Conservation (phyloP, 805 yeast species). For the Zygotorulaspora chibaensis region DNA sequence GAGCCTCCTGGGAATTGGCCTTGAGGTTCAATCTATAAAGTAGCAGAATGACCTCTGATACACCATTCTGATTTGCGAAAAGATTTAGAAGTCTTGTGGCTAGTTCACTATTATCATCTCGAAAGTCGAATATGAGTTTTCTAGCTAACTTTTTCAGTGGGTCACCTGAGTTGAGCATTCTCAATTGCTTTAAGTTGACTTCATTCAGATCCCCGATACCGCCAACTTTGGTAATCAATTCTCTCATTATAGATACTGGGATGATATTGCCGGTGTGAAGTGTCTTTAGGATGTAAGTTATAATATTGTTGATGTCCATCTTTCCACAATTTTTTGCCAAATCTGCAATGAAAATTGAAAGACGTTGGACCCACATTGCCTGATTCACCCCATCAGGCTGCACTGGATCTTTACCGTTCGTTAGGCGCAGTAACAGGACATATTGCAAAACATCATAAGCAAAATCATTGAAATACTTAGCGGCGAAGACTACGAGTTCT, state of each 20-base stretch:
- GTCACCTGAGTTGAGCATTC: conserved; percentile 59
- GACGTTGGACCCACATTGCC: conserved; percentile 79
- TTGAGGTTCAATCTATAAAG: conserved; percentile 46
- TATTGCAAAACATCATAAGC: conserved; percentile 84
- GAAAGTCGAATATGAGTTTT: conserved; percentile 46
- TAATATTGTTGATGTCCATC: conserved; percentile 60
- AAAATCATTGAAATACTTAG: conserved; percentile 65
- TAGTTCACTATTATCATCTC: conserved; percentile 46
- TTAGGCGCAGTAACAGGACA: conserved; percentile 65
- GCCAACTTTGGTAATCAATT: conserved; percentile 65
- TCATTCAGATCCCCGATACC: conserved; percentile 72
- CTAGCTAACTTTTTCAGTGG: conserved; percentile 54
- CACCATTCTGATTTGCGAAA: conserved; percentile 41
- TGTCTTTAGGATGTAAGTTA: conserved; percentile 56
- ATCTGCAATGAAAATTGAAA: conserved; percentile 74
- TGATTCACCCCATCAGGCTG: conserved; percentile 80
- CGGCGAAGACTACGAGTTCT: conserved; percentile 71
- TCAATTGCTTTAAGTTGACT: conserved; percentile 60
- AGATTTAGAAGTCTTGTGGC: conserved; percentile 48
- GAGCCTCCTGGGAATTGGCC: conserved; percentile 40
- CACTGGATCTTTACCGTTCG: conserved; percentile 59
- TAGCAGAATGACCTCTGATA: conserved; percentile 64
- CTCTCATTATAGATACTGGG: conserved; percentile 61
- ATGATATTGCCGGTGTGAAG: conserved; percentile 56
- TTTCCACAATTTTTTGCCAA: conserved; percentile 49